Conservation (phyloP, 192 early-diverging fungal genomes). For the Phlyctochytrium planicorne region DNA sequence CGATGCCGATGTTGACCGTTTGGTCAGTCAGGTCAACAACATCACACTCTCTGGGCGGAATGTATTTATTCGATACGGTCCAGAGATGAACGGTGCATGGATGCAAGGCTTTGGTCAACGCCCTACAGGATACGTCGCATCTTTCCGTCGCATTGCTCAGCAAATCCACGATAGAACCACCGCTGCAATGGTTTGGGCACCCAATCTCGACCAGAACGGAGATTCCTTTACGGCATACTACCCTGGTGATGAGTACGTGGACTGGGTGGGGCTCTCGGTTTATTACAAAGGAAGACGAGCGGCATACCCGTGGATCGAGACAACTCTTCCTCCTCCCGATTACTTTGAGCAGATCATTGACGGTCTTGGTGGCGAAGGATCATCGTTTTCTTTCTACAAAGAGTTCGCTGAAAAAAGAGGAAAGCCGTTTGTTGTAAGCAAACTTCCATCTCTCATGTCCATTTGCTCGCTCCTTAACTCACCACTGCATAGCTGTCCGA, state of each 20-base stretch:
- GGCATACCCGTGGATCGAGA: neutral
- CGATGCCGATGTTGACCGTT: neutral
- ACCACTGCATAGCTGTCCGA: conserved; percentile 12
- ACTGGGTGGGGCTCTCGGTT: conserved; percentile 28
- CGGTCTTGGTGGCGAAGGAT: conserved; percentile 5
- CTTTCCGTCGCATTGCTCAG: conserved; percentile 12
- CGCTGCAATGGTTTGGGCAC: conserved; percentile 21
- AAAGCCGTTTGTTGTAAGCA: conserved; percentile 14
- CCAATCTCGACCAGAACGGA: conserved; percentile 9
- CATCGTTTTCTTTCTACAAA: conserved; percentile 14
- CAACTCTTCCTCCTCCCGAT: neutral
- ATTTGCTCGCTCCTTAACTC: neutral
- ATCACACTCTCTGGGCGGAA: conserved; percentile 16
- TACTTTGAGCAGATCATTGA: conserved; percentile 23
- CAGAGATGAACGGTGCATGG: conserved; percentile 38
- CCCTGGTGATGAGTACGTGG: conserved; percentile 28
- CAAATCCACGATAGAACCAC: conserved; percentile 4
- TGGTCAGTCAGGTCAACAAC: conserved; percentile 10
- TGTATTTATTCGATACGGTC: conserved; percentile 25
- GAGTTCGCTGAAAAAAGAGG: conserved; percentile 15
- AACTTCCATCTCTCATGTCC: neutral
- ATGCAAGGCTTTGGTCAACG: conserved; percentile 15
- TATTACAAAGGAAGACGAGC: conserved; percentile 7
- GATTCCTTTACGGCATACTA: neutral
- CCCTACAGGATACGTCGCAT: conserved; percentile 12